Percentiles rank a stretch among this genome's conserved stretches.
These are phyloP conservation scores for Phytophthora pisi DNA, from an alignment of 352 stramenopile genomes.

Conservation along the genomic window DNA sequence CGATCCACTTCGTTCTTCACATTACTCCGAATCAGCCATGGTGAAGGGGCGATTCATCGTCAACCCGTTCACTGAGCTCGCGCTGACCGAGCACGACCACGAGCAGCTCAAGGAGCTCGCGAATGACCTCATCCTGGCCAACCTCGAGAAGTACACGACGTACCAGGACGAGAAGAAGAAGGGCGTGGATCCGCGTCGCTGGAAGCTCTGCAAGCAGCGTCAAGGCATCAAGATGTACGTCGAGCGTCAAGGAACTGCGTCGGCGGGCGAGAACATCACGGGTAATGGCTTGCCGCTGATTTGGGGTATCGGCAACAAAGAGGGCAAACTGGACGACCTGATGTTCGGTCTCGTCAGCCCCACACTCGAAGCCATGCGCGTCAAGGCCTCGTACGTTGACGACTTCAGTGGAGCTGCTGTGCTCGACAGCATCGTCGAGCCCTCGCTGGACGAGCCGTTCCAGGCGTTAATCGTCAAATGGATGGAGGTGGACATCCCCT, in stretches of 20 bases:
- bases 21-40: conserved; percentile 3
- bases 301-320: conserved; percentile 39
- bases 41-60: conserved; percentile 40
- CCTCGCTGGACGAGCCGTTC: conserved; percentile 46
- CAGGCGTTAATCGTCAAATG: conserved; percentile 42
- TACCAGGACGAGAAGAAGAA: conserved; percentile 31
- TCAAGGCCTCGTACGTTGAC: conserved; percentile 52
- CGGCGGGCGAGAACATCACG: conserved; percentile 21
- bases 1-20: conserved; percentile 5
- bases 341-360: conserved; percentile 55
- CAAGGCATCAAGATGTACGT: conserved; percentile 45
- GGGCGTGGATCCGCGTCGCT: conserved; percentile 32
- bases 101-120: conserved; percentile 28
- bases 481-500: conserved; percentile 54
- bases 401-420: conserved; percentile 58
- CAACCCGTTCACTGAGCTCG: conserved; percentile 33
- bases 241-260: conserved; percentile 18
- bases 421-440: conserved; percentile 57
- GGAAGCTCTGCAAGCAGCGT: conserved; percentile 51
- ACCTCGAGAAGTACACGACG: conserved; percentile 33
- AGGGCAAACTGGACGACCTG: conserved; percentile 50
- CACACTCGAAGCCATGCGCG: conserved; percentile 53
- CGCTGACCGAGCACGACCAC: conserved; percentile 27
- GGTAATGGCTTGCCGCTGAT: conserved; percentile 40
- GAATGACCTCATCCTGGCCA: conserved; percentile 30